phyloP scores from a whole-genome alignment of 1,284 basidiomycete genomes.

The Xanthoconium separans region DNA sequence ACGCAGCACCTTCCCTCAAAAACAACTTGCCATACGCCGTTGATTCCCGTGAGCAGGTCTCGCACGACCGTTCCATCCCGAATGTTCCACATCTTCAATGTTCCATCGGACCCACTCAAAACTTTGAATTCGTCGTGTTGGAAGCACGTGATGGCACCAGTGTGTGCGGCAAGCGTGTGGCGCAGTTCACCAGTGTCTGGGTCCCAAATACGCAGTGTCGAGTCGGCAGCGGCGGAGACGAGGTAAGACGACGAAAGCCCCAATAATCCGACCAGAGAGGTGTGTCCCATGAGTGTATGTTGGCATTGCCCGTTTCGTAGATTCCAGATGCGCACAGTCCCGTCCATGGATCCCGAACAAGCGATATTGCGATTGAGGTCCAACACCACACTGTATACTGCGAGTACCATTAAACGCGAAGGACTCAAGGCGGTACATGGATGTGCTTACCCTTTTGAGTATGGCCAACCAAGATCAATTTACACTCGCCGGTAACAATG shows the following conservation, averaged over 20 bases:
- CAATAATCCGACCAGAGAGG: conserved; percentile 84
- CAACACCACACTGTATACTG: conserved; percentile 90
- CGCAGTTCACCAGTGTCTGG: conserved; percentile 77
- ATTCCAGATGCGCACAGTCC: conserved; percentile 92
- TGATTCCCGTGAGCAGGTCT: conserved; percentile 85
- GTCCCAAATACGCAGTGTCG: conserved; percentile 91
- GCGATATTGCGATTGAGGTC: conserved; percentile 84
- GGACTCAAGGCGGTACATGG: not conserved
- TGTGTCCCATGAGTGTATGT: conserved; percentile 82
- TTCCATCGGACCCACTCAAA: conserved; percentile 91
- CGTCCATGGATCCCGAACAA: conserved; percentile 95
- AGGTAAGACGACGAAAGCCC: conserved; percentile 86
- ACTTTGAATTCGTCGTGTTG: conserved; percentile 97
- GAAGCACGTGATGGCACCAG: conserved; percentile 95
- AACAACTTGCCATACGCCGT: conserved; percentile 93
- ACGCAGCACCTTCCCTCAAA: conserved; percentile 93
- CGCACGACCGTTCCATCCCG: conserved; percentile 79
- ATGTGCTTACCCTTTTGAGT: conserved; percentile 79
- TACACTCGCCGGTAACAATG: conserved; percentile 82
- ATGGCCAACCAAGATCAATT: conserved; percentile 81
- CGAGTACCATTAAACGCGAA: conserved; percentile 3
- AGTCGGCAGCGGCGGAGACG: conserved; percentile 93
- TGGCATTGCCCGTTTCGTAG: conserved; percentile 77
- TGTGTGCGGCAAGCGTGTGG: conserved; percentile 83
- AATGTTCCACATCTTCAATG: conserved; percentile 95